Evolutionary conservation across 2,329 filamentous ascomycete species (phyloP).

Genomic region (Nothopassalora personata): DNA sequence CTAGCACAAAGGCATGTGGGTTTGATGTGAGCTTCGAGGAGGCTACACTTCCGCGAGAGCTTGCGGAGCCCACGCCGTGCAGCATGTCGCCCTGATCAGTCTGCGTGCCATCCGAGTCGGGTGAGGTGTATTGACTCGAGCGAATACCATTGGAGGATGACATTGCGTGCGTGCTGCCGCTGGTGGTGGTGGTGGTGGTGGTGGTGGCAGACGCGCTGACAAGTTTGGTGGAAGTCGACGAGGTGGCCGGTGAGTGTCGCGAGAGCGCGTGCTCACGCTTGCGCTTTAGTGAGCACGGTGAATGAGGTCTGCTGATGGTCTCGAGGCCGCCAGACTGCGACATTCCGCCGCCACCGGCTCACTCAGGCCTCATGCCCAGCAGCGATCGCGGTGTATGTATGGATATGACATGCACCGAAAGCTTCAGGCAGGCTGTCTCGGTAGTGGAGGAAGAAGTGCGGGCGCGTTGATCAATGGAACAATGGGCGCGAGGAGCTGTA

Average conservation of each 20-base stretch:
- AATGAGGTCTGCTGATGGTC: slow-evolving; percentile 17
- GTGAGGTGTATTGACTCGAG: slow-evolving; percentile 26
- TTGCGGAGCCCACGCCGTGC: slow-evolving; percentile 66
- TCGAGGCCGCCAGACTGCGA: slow-evolving; percentile 27
- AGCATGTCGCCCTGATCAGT: slow-evolving; percentile 57
- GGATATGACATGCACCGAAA: neutral
- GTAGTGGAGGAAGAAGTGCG: neutral
- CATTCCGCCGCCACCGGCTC: slow-evolving; percentile 26
- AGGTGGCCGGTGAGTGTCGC: slow-evolving; percentile 9
- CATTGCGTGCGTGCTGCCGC: neutral
- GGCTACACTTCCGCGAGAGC: slow-evolving; percentile 62
- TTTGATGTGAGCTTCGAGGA: slow-evolving; percentile 65
- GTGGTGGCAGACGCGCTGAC: slow-evolving; percentile 10
- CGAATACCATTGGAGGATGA: slow-evolving; percentile 10
- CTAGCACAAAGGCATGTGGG: slow-evolving; percentile 49
- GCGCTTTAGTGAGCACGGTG: slow-evolving; percentile 29
- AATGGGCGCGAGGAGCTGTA: neutral
- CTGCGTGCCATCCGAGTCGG: slow-evolving; percentile 28
- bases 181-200: neutral
- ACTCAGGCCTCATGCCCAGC: slow-evolving; percentile 15
- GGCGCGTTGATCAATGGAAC: neutral
- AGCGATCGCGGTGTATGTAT: slow-evolving; percentile 2
- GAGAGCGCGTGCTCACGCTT: slow-evolving; percentile 17
- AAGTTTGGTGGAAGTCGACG: slow-evolving; percentile 8
- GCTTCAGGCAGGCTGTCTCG: neutral